Evolutionary conservation across 345 rosid genomes (phyloP).

Genomic region (Gossypium longicalyx): DNA sequence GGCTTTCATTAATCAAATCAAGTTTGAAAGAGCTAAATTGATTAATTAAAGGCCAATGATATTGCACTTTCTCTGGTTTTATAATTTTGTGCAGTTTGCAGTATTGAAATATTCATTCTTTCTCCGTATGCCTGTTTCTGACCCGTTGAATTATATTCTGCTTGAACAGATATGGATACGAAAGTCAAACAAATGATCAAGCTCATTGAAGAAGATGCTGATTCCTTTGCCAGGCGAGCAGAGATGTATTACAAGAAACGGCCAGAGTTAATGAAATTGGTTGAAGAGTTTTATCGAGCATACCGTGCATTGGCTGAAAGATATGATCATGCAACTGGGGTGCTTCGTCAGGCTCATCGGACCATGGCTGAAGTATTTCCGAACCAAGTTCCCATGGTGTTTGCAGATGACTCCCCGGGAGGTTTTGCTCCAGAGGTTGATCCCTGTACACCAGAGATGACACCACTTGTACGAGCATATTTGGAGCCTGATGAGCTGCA

Average conservation of each 20-base stretch:
- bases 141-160: conserved; percentile 13
- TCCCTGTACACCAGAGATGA: conserved; percentile 72
- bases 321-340: conserved; percentile 95
- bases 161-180: conserved; percentile 79
- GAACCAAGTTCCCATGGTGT: conserved; percentile 63
- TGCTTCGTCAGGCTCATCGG: conserved; percentile 81
- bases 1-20: neutral
- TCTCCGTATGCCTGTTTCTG: neutral
- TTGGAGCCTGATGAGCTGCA: conserved; percentile 54
- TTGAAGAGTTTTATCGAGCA: conserved; percentile 96
- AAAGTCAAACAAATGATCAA: conserved; percentile 96
- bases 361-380: conserved; percentile 96
- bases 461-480: conserved; percentile 38
- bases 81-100: neutral
- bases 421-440: conserved; percentile 45
- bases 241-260: conserved; percentile 98
- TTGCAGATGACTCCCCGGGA: conserved; percentile 62
- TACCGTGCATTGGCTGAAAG: conserved; percentile 98
- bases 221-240: conserved; percentile 98
- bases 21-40: conserved; percentile 5
- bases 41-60: neutral
- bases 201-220: conserved; percentile 97
- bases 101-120: neutral
- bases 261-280: conserved; percentile 95
- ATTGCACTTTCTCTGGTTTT: neutral